A percentile compares a stretch with the other conserved stretches of the same genome.
These are phyloP conservation scores for Sclerotinia nivalis DNA, from an alignment of 2,329 filamentous ascomycete genomes.

Conservation along the genomic window DNA sequence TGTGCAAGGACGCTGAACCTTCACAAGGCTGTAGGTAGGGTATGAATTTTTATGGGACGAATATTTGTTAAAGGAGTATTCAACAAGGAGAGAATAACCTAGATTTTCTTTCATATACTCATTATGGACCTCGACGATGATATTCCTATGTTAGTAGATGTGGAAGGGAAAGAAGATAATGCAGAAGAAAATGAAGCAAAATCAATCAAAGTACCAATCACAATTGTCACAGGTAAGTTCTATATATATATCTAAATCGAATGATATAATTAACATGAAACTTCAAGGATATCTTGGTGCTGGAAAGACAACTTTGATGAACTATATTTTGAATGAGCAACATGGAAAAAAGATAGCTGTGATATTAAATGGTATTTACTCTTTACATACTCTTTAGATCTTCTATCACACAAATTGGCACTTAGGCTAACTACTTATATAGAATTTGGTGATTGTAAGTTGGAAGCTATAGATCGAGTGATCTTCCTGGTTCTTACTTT, in stretches of 20 bases:
- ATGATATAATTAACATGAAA: slow-evolving; percentile 2
- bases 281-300: slow-evolving; percentile 80
- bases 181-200: slow-evolving; percentile 51
- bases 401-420: background rate
- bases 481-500: background rate
- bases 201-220: slow-evolving; percentile 73
- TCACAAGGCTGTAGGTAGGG: slow-evolving; percentile 12
- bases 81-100: background rate
- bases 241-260: background rate
- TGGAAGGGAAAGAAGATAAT: slow-evolving; percentile 42
- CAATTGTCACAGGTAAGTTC: slow-evolving; percentile 71
- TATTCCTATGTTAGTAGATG: slow-evolving; percentile 64
- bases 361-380: slow-evolving; percentile 76
- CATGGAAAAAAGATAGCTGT: slow-evolving; percentile 98
- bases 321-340: slow-evolving; percentile 91
- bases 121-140: slow-evolving; percentile 64
- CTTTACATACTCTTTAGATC: slow-evolving; percentile 39
- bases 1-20: slow-evolving; percentile 14
- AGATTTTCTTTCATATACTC: background rate
- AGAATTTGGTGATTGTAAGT: slow-evolving; percentile 82
- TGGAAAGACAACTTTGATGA: slow-evolving; percentile 91
- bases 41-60: background rate
- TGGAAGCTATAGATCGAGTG: slow-evolving; percentile 14
- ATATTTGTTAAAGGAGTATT: background rate
- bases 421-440: slow-evolving; percentile 26